Evolutionary conservation across 2,329 filamentous ascomycete species (phyloP), one percentile per base, ranked within the genome.

Genomic region (Mollisia scopiformis): DNA sequence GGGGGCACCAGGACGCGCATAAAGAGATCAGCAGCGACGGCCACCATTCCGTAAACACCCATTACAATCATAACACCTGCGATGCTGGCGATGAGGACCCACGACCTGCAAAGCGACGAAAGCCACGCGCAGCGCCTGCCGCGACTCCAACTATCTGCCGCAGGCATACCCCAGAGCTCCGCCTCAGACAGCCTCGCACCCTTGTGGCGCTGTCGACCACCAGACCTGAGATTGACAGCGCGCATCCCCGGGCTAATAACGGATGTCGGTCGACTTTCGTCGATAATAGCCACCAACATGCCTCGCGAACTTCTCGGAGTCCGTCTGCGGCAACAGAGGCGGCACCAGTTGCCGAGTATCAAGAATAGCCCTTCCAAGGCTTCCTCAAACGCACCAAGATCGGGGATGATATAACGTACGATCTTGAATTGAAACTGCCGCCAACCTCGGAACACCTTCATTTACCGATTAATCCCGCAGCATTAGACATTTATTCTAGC

Each of bases 351-450:
- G 61, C 64, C 31, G 37, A 64, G 51, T 68, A 65, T 64, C 58
- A 60, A 28, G 59, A 68, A 57, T 65, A 37, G 62, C 61, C 56
- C 39, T 59, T 67, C 57, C 33, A 63, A 63, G 55, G 64, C n/a
- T 66, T 66, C 39, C 41, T 68, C 23, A 62, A 64, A 65, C 52
- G 57, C 19, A 60, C 52, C 13, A 62, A 47, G 61, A 61, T 63
- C 19, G 57, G 52, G 37, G 51, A 57, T 61, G 39, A 63, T n/a
- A 59, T 7, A 43, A 58, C 27, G n/a, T 62, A 58, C 25, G 58
- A 64, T 60, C 59, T 64, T 27, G 50, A 62, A 46, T 66, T 64
- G 23, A 41, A 57, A 28, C 39, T 64, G 43, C 47, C 46, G 54
- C 25, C 27, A 28, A 49, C 64, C 31, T 56, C 43, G 13, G 59